Percentiles rank a stretch among this genome's conserved stretches.
These are phyloP conservation scores for Strobilomyces echinocephalus DNA, from an alignment of 768 basidiomycete genomes.

Conservation along the genomic window DNA sequence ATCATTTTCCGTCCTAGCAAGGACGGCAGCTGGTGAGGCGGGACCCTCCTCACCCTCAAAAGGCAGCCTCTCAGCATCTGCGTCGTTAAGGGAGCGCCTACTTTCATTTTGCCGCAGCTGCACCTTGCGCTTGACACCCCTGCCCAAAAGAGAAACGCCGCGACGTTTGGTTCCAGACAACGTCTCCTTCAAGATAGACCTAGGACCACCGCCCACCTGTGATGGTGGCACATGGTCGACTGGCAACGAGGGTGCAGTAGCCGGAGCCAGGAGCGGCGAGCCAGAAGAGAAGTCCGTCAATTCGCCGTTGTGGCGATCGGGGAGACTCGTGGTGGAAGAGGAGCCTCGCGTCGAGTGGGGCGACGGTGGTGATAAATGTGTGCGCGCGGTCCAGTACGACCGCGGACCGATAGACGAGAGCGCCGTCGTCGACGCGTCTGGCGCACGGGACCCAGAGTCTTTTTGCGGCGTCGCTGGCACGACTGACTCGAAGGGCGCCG, in stretches of 20 bases:
- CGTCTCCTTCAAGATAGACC: constrained; percentile 22
- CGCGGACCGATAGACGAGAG: constrained; percentile 18
- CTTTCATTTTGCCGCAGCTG: constrained; percentile 18
- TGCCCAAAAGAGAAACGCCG: constrained; percentile 13
- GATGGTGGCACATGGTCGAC: constrained; percentile 1
- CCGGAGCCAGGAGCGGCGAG: constrained; percentile 17
- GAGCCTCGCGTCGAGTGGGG: constrained; percentile 5
- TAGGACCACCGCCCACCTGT: constrained; percentile 14
- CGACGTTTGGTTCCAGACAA: constrained; percentile 7
- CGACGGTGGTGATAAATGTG: constrained; percentile 16
- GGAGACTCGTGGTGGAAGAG: constrained; percentile 12
- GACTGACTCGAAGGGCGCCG: not conserved
- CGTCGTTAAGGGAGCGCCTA: constrained; percentile 21
- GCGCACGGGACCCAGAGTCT: not conserved
- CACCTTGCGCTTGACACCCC: constrained; percentile 8
- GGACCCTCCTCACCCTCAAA: constrained; percentile 30
- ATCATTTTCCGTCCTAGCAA: constrained; percentile 54
- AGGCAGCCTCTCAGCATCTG: not conserved
- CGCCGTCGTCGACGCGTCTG: constrained; percentile 18
- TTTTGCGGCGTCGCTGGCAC: constrained; percentile 2
- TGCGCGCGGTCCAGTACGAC: constrained; percentile 21
- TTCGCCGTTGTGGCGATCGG: constrained; percentile 11
- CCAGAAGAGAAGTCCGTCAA: constrained; percentile 21
- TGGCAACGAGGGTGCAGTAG: constrained; percentile 10
- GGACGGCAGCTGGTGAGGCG: constrained; percentile 59